Conservation (phyloP, 2,329 filamentous ascomycete genomes). For the Fusarium goolgardi region DNA sequence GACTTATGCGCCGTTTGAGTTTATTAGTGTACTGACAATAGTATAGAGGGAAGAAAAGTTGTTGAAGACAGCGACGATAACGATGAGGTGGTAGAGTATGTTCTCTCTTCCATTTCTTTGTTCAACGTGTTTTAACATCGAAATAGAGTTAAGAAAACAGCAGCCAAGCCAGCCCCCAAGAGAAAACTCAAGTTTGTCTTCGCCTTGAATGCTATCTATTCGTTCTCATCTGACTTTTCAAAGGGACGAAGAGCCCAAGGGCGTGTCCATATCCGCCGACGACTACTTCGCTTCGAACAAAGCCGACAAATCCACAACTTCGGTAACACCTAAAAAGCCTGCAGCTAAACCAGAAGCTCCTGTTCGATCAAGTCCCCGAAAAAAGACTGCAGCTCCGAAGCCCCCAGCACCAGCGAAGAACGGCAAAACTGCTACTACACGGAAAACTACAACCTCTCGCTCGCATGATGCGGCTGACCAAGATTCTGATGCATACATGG, state of each 20-base stretch:
- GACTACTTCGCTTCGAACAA: constrained; percentile 67
- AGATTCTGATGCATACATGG: constrained; percentile 68
- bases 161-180: constrained; percentile 59
- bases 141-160: constrained; percentile 63
- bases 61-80: constrained; percentile 86
- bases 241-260: constrained; percentile 58
- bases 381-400: constrained; percentile 55
- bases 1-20: not conserved
- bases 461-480: constrained; percentile 59
- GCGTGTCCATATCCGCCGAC: constrained; percentile 65
- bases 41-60: constrained; percentile 71
- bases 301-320: constrained; percentile 53
- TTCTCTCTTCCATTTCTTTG: constrained; percentile 16
- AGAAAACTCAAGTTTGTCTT: constrained; percentile 66
- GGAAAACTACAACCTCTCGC: constrained; percentile 56
- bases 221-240: constrained; percentile 17
- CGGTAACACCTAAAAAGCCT: constrained; percentile 56
- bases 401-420: constrained; percentile 48
- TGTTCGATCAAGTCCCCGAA: constrained; percentile 65
- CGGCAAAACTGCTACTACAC: constrained; percentile 52
- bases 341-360: constrained; percentile 57
- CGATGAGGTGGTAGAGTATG: constrained; percentile 68
- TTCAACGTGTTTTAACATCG: constrained; percentile 27
- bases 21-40: constrained; percentile 31
- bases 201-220: not conserved